Base-by-base conservation (phyloP, 2,329 filamentous ascomycete genomes). In the Ceratocystis smalleyi region DNA sequence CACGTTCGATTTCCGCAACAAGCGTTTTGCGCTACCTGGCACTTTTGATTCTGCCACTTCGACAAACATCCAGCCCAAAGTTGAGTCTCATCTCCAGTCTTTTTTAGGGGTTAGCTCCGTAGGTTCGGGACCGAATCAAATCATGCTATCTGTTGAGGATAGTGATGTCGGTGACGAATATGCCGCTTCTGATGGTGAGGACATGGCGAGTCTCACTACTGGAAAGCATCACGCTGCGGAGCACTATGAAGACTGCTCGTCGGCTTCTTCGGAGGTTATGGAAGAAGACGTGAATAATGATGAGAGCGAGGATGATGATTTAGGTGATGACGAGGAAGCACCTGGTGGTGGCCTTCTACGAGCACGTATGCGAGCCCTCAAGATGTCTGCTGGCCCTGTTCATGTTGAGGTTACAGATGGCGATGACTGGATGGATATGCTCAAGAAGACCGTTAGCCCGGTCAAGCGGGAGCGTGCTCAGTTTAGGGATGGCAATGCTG, bases 51-150 rank as follows among this genome's bases (percentile, higher is more conserved):
- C 81, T 61, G 77, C 78, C 35, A 78, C 78, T 43, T 70, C 78
- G 55, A 79, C 80, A 68, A 79, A 82, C 64, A 24, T 77, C 82
- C 63, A 71, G 76, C n/a, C 40, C 19, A 8, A 6, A 54, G 40
- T 2, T 5, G 27, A 17, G 30, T 10, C 62, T 27, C 73, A 75
- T 64, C 75, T 76, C 68, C 79, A 84, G 82, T 89, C 88, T 91
- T 92, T 94, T 92, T 91, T 91, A 88, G 89, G 86, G 83, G 82
- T 86, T 79, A 85, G 88, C 85, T 91, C 87, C 84, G 87, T 85
- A 84, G 88, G 86, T 87, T 87, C 85, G 76, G 79, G 81, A 77
- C 83, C 81, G 75, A 81, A 80, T 70, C 78, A 81, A 69, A 77
- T 81, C 74, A 77, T 82, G 74, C 78, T 76, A 76, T 83, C 76